Conservation (phyloP, 2,329 filamentous ascomycete genomes). For the Blumeria hordei region DNA sequence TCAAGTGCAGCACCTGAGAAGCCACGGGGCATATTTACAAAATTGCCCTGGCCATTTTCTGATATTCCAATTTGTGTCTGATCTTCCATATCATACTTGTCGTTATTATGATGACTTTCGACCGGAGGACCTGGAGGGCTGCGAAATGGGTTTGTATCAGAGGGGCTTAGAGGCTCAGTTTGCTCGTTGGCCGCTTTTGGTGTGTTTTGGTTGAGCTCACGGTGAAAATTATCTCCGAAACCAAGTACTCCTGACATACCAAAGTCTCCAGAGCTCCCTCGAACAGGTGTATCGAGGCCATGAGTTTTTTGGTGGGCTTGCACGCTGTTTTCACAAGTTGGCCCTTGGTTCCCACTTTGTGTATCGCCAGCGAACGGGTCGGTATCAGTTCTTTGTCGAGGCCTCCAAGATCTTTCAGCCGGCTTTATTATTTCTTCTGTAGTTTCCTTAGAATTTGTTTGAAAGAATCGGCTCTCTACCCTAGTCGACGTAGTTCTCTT, state of each 20-base stretch:
- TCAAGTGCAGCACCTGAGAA: slow-evolving; percentile 24
- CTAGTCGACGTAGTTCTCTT: slow-evolving; percentile 47
- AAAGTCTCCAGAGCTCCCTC: slow-evolving; percentile 26
- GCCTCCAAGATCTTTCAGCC: slow-evolving; percentile 30
- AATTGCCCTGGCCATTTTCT: slow-evolving; percentile 24
- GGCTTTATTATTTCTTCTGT: slow-evolving; percentile 36
- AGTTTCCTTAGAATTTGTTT: slow-evolving; percentile 57
- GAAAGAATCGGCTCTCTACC: slow-evolving; percentile 66
- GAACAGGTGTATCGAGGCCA: slow-evolving; percentile 21
- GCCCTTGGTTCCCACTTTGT: slow-evolving; percentile 42
- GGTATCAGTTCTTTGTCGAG: slow-evolving; percentile 43
- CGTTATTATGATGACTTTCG: slow-evolving; percentile 18
- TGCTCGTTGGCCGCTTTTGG: slow-evolving; percentile 19
- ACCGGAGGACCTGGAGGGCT: slow-evolving; percentile 68
- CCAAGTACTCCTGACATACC: slow-evolving; percentile 36
- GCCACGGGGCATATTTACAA: slow-evolving; percentile 29
- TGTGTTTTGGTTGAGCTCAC: slow-evolving; percentile 18
- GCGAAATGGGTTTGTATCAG: slow-evolving; percentile 87
- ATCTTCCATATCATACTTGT: slow-evolving; percentile 18
- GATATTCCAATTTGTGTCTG: slow-evolving; percentile 27
- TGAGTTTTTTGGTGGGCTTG: slow-evolving; percentile 16
- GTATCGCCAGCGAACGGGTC: slow-evolving; percentile 49
- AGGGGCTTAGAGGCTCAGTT: slow-evolving; percentile 66
- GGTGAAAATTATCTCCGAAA: slow-evolving; percentile 28
- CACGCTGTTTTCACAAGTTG: slow-evolving; percentile 46